These are phyloP conservation scores for Amborella trichopoda DNA, from an alignment of 164 flowering plant species.

Conservation along the genomic window DNA sequence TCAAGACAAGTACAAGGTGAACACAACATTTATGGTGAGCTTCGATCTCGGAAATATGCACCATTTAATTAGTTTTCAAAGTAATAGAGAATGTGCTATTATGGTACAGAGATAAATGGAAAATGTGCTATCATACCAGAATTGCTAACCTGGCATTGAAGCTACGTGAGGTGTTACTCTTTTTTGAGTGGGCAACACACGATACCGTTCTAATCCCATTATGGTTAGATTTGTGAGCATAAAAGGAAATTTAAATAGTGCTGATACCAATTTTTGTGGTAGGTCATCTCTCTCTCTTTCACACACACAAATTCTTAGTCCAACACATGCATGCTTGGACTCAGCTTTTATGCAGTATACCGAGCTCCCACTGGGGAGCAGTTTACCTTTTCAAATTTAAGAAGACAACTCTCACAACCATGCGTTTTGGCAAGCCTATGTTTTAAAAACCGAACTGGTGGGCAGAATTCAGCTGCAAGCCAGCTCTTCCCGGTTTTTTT, in stretches of 20 bases:
- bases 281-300: neutral
- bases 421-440: no score
- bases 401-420: no score
- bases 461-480: no score
- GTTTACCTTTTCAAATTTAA: no score
- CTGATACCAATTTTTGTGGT: neutral
- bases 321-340: no score
- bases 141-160: neutral
- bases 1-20: constrained; percentile 44
- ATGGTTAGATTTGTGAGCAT: neutral
- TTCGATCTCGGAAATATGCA: no score
- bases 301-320: neutral
- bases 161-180: neutral
- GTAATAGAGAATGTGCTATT: neutral
- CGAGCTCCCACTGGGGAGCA: no score
- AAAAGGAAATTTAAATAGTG: neutral
- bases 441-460: no score
- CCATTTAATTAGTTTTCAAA: no score
- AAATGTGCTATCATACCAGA: neutral
- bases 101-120: neutral
- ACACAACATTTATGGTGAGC: no score
- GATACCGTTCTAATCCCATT: neutral
- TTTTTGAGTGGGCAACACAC: neutral
- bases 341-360: no score
- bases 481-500: no score